A percentile compares a stretch with the other conserved stretches of the same genome.
Evolutionary conservation across 1,284 basidiomycete genomes (phyloP).

Genomic region (Tausonia pullulans): DNA sequence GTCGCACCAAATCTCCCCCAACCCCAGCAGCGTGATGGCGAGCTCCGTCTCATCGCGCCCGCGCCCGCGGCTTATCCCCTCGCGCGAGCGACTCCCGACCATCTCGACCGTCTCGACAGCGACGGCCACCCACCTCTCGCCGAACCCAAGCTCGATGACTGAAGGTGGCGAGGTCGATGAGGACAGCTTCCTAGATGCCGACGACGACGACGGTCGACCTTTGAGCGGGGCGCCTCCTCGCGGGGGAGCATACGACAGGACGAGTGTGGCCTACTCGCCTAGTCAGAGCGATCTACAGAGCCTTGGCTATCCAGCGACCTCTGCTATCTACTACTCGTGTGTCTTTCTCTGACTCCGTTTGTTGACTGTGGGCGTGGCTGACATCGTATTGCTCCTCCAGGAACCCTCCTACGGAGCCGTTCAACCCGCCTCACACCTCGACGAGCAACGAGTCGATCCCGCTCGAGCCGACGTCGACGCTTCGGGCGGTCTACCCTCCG

Average conservation of each 20-base stretch:
- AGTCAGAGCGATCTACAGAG: background rate
- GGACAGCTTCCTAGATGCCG: constrained; percentile 9
- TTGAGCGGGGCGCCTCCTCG: background rate
- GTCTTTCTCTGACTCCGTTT: background rate
- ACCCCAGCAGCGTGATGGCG: background rate
- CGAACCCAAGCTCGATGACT: background rate
- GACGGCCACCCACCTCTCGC: background rate
- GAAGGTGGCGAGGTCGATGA: constrained; percentile 1
- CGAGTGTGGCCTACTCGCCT: background rate
- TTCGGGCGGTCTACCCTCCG: background rate
- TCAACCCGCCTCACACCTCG: background rate
- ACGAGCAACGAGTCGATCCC: background rate
- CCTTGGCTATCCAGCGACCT: constrained; percentile 1
- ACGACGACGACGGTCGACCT: background rate
- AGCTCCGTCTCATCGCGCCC: background rate
- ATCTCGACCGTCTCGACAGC: background rate
- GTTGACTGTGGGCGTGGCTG: too few species aligned
- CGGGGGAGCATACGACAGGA: too few species aligned
- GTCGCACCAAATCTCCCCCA: background rate
- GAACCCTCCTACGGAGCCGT: background rate
- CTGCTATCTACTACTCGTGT: constrained; percentile 2
- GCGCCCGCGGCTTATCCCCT: constrained; percentile 8
- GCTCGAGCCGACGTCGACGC: background rate
- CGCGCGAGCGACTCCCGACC: constrained; percentile 1
- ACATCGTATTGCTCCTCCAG: too few species aligned